A percentile compares a stretch with the other conserved stretches of the same genome.
Evolutionary conservation across 306 rosid genomes (phyloP).

Genomic region (Acacia crassicarpa): DNA sequence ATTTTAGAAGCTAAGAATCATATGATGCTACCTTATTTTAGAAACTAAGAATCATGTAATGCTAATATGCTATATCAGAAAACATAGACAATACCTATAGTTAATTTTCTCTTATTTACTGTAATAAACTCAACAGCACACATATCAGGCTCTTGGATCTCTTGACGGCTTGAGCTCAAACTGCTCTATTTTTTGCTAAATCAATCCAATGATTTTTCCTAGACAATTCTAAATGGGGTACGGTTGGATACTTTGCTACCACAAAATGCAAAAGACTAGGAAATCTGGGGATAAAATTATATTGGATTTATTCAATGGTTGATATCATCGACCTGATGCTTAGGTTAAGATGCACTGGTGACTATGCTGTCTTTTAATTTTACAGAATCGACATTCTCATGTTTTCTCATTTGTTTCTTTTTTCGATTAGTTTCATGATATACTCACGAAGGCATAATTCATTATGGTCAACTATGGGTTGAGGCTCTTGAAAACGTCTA

Average conservation of each 20-base stretch:
- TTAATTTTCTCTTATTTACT: conserved; percentile 16
- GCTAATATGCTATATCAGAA: background rate
- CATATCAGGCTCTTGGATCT: conserved; percentile 3
- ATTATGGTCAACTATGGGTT: background rate
- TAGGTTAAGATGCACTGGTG: background rate
- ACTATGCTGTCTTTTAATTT: background rate
- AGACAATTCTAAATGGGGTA: conserved; percentile 12
- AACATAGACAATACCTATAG: background rate
- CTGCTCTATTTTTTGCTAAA: conserved; percentile 11
- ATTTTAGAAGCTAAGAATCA: too few relatives aligned
- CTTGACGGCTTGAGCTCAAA: conserved; percentile 23
- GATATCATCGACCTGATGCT: background rate
- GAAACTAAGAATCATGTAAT: too few relatives aligned
- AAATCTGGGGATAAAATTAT: conserved; percentile 3
- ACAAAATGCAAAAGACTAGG: background rate
- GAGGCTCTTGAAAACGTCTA: background rate
- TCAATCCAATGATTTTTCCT: conserved; percentile 2
- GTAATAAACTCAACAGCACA: conserved; percentile 4
- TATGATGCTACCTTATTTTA: too few relatives aligned
- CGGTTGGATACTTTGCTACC: conserved; percentile 3
- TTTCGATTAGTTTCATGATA: background rate
- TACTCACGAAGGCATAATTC: background rate
- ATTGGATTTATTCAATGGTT: conserved; percentile 3
- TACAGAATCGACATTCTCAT: background rate
- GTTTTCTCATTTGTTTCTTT: background rate